Percentiles rank a stretch among this genome's conserved stretches.
phyloP scores from a whole-genome alignment of 1,284 basidiomycete genomes.

The Amylostereum areolatum region DNA sequence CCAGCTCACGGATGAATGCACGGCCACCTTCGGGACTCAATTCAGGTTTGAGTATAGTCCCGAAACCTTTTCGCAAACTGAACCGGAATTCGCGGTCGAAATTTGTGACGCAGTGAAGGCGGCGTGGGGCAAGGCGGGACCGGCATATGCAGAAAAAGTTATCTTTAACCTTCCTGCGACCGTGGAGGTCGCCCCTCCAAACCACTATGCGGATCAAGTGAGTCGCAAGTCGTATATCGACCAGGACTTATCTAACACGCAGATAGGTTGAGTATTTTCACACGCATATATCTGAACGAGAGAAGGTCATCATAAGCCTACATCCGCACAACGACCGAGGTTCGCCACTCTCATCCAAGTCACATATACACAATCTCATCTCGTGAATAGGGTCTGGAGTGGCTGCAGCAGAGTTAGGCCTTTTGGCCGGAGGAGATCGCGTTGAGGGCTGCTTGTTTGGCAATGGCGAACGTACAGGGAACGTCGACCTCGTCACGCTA shows the following conservation, averaged over 20 bases:
- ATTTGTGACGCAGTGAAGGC: constrained; percentile 93
- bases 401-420: constrained; percentile 90
- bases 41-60: constrained; percentile 99
- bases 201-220: constrained; percentile 96
- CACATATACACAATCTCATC: not conserved
- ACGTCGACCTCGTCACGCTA: constrained; percentile 96
- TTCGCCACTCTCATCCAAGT: constrained; percentile 20
- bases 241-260: constrained; percentile 1
- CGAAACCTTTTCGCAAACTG: constrained; percentile 98
- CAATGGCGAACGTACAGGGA: constrained; percentile 98
- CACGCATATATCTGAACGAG: constrained; percentile 79
- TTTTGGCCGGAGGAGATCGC: constrained; percentile 92
- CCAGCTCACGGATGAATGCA: constrained; percentile 79
- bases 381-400: constrained; percentile 76
- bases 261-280: constrained; percentile 90
- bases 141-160: constrained; percentile 73
- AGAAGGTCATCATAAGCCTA: constrained; percentile 87
- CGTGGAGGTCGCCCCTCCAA: constrained; percentile 95
- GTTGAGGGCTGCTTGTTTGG: constrained; percentile 98
- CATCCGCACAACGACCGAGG: constrained; percentile 99
- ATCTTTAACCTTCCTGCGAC: constrained; percentile 99
- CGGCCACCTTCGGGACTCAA: constrained; percentile 79
- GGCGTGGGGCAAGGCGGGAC: constrained; percentile 82
- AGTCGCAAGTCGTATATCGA: constrained; percentile 12
- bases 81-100: constrained; percentile 90